Evolutionary conservation across 805 yeast genomes (phyloP).

Genomic region (Yarrowia sp.): DNA sequence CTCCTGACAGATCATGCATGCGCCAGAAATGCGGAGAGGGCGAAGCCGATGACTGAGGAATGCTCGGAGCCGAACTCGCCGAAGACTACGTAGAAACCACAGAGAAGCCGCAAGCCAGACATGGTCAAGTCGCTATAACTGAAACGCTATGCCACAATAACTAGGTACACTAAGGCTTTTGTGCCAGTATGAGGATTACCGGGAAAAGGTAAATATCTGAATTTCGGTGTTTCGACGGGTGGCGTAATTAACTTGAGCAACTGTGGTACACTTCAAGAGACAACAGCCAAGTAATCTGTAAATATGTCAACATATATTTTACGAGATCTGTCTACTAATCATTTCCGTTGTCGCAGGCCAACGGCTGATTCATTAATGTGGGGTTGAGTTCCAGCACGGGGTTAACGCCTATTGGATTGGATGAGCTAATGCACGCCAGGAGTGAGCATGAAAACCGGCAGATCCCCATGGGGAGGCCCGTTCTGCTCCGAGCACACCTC

Average conservation of each 20-base stretch:
- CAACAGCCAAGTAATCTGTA: too few relatives aligned
- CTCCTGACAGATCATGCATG: slow-evolving; percentile 10
- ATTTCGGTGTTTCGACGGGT: background rate
- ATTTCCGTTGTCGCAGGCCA: background rate
- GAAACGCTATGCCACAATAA: too few relatives aligned
- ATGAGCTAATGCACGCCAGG: slow-evolving; percentile 19
- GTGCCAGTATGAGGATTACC: background rate
- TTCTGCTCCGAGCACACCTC: background rate
- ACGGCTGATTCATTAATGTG: slow-evolving; percentile 25
- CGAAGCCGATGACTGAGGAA: background rate
- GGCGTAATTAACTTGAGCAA: too few relatives aligned
- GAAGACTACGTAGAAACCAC: slow-evolving; percentile 1
- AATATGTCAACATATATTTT: too few relatives aligned
- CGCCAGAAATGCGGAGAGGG: slow-evolving; percentile 11
- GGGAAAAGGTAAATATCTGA: background rate
- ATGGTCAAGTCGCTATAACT: too few relatives aligned
- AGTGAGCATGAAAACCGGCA: slow-evolving; percentile 24
- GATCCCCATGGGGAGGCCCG: slow-evolving; percentile 1
- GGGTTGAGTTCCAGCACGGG: slow-evolving; percentile 26
- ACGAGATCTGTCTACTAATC: background rate
- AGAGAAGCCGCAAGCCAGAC: background rate
- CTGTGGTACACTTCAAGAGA: too few relatives aligned
- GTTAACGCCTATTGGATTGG: slow-evolving; percentile 22
- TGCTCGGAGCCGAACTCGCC: slow-evolving; percentile 19
- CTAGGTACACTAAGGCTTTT: too few relatives aligned